phyloP scores from a whole-genome alignment of 1,284 basidiomycete genomes.

The Papiliotrema terrestris region DNA sequence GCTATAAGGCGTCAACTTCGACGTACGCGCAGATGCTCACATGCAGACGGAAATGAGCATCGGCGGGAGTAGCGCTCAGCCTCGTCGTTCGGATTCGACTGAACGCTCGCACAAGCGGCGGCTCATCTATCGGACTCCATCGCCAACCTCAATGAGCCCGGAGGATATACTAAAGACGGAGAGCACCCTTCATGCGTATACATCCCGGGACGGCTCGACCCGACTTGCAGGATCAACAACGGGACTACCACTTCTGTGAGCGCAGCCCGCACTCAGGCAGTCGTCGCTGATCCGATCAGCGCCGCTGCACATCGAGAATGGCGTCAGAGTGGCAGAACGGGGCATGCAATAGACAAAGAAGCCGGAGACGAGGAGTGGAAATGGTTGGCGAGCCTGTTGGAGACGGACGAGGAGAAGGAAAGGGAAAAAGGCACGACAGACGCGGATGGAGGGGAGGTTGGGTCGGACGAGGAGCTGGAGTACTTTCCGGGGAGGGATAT shows the following conservation, averaged over 20 bases:
- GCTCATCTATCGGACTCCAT: too few relatives aligned
- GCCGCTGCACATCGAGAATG: background rate
- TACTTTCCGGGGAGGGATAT: background rate
- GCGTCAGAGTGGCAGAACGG: background rate
- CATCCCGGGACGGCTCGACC: background rate
- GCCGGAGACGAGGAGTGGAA: background rate
- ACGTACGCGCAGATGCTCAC: too few relatives aligned
- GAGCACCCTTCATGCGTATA: background rate
- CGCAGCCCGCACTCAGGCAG: background rate
- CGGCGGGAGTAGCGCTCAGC: background rate
- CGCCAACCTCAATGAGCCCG: background rate
- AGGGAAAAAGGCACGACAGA: background rate
- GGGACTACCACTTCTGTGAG: conserved; percentile 15
- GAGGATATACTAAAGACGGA: background rate
- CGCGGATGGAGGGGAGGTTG: background rate
- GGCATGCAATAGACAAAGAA: background rate
- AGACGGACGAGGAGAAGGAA: background rate
- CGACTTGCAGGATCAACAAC: conserved; percentile 13
- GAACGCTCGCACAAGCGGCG: background rate
- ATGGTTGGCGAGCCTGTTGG: background rate
- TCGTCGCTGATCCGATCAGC: background rate
- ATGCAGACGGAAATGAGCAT: too few relatives aligned
- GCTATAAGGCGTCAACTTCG: background rate
- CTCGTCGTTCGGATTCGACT: background rate
- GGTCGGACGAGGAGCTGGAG: background rate